Percentiles rank a stretch among this genome's conserved stretches.
Evolutionary conservation across 805 yeast genomes (phyloP).

Genomic region (Myxozyma kluyveri): DNA sequence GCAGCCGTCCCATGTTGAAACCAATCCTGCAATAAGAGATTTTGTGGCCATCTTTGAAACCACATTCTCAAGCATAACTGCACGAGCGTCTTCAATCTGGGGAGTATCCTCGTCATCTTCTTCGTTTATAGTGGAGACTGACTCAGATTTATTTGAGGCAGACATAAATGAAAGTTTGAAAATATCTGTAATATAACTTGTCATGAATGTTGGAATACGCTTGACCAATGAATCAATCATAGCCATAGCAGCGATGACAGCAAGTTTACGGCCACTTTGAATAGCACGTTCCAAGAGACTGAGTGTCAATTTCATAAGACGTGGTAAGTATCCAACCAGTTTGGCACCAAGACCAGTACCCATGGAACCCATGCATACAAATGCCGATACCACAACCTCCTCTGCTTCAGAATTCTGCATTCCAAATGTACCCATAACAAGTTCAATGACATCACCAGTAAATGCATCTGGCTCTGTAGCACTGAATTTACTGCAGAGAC

Average conservation of each 20-base stretch:
- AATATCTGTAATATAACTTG: conserved; percentile 63
- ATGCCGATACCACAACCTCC: conserved; percentile 66
- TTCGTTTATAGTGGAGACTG: not conserved
- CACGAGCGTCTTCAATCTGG: conserved; percentile 47
- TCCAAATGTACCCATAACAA: conserved; percentile 54
- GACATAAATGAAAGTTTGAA: conserved; percentile 48
- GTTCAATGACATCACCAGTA: conserved; percentile 46
- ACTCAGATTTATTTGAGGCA: conserved; percentile 3
- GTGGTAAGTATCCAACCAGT: conserved; percentile 78
- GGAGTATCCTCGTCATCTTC: conserved; percentile 11
- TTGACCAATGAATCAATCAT: conserved; percentile 72
- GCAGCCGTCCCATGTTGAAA: conserved; percentile 58
- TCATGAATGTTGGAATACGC: conserved; percentile 81
- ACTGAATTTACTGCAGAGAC: conserved; percentile 63
- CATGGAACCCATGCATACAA: conserved; percentile 61
- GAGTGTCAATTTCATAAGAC: conserved; percentile 73
- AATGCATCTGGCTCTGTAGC: conserved; percentile 44
- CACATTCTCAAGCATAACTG: conserved; percentile 50
- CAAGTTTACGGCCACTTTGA: conserved; percentile 40
- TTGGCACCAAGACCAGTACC: conserved; percentile 79
- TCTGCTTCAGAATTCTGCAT: conserved; percentile 57
- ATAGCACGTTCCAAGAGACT: conserved; percentile 51
- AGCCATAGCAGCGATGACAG: conserved; percentile 70
- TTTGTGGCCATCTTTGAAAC: conserved; percentile 66
- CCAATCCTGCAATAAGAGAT: conserved; percentile 58